Base-by-base conservation (phyloP, 306 rosid species). In the Chamaecrista fasciculata region DNA sequence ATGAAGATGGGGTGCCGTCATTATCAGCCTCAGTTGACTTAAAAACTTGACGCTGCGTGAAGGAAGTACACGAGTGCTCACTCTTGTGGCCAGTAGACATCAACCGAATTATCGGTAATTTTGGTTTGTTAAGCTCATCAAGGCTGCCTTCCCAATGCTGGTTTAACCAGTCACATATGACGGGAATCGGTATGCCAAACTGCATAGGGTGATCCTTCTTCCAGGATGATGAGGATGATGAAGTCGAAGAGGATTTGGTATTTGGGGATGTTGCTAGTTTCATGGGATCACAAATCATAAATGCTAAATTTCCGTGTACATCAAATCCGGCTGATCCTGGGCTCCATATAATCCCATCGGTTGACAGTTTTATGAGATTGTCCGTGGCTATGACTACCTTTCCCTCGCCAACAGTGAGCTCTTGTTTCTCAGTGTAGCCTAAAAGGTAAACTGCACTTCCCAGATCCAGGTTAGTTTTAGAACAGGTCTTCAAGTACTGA, bases 61-160 rank as follows among this genome's bases (percentile, higher is more conserved):
- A 95, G 70, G 99, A 95, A 69, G 96, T 76, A 56, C 96, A 91
- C 1, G 96, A 91, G 78, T 87, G 97, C 70, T 95, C 99, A 62
- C 96, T 95, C 77, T 81, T 95, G 24, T 78, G 91, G 31, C 95
- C 95, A 0, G 89, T 39, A 16, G 99, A 89, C 99, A 91, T 89
- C 74, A 95, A 80, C 12, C 97, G 86, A 29, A 91, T 95, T 64
- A 95, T 83, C 2, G 97, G 99, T 74, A 86, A 66, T 72, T 89
- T 91, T 8, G 99, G 99, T 70, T 95, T 95, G 88, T 87, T 91
- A 67, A 95, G 97, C 28, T 95, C 99, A 46, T 95, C 97, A 31
- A 95, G 97, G 78, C 85, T 91, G 19, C 99, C 99, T 74, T 91
- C 99, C 99, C 99, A 95, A 18, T 95, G 97, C 86, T 95, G 96